Conservation (phyloP, 2,329 filamentous ascomycete species). For the Ascomycota sp. region DNA sequence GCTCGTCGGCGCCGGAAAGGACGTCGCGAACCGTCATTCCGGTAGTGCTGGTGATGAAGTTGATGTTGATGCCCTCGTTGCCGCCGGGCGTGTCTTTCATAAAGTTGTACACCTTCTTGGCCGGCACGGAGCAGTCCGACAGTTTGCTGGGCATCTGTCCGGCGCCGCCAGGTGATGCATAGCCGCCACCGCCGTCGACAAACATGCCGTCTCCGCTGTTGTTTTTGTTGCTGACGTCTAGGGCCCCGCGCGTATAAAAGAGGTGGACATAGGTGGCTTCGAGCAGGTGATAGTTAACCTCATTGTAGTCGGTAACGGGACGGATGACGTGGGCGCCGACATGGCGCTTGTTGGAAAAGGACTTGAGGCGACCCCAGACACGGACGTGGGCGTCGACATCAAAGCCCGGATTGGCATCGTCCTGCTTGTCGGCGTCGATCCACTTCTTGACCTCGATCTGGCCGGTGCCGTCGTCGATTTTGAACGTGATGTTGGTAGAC, state of each 20-base stretch:
- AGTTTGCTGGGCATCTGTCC: constrained; percentile 19
- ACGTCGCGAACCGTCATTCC: constrained; percentile 51
- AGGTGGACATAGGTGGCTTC: constrained; percentile 82
- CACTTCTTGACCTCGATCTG: constrained; percentile 80
- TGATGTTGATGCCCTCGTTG: constrained; percentile 69
- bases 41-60: constrained; percentile 48
- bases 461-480: constrained; percentile 86
- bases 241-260: constrained; percentile 53
- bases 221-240: constrained; percentile 12
- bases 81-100: constrained; percentile 47
- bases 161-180: constrained; percentile 17
- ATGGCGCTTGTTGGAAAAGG: constrained; percentile 66
- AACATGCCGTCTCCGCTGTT: constrained; percentile 28
- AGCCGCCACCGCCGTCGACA: constrained; percentile 27
- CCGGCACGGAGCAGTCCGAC: constrained; percentile 29
- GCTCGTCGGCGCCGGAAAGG: constrained; percentile 58
- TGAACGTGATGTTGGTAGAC: constrained; percentile 80
- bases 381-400: constrained; percentile 63
- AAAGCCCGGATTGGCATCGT: constrained; percentile 30
- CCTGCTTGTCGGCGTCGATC: constrained; percentile 43
- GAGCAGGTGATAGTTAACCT: constrained; percentile 79
- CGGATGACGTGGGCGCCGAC: constrained; percentile 66
- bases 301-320: constrained; percentile 67
- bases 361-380: constrained; percentile 68
- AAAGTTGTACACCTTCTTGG: constrained; percentile 50